Evolutionary conservation across 352 stramenopile species (phyloP), one percentile per base, ranked within the genome.

Genomic region (Phytophthora megakarya): DNA sequence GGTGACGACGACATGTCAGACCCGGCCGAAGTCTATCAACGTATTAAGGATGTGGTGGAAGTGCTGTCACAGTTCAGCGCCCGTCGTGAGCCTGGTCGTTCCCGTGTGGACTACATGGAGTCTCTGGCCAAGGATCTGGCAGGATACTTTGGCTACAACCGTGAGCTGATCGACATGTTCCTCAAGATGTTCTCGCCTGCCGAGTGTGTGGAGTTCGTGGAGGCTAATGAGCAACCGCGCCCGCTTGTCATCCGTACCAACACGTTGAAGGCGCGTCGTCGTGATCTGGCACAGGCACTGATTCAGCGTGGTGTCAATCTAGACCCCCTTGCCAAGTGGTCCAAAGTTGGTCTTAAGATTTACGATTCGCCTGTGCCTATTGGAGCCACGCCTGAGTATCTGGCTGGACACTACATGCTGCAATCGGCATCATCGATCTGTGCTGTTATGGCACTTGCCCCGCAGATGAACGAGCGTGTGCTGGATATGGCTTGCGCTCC

Each of bases 351-450:
- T 19, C 77, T 99, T 26, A 99, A 99, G 76, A 99, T 99, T 66
- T 98, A 98, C 73, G 97, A 99, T 73, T 98, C 89, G 65, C 90
- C 91, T 8, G 97, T 99, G 45, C 98, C 98, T 3, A 98, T 99
- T 75, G 98, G 98, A 54, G 98, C 98, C 2, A 99, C 98, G 50
- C 98, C 98, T 16, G 98, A 99, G 77, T 99, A 99, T 84, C 88
- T 99, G 33, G 96, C 96, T 1, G 98, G 98, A 13, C 97, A 99
- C 79, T 99, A 99, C 84, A 99, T 99, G 96, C 90, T 99, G 49
- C 96, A 99, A 72, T 98, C 94, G 60, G 97, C 98, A 6, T 98
- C 97, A 25, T 99, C 96, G 0, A 98, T 99, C 75, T 98, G 97
- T 73, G 96, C 98, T 4, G 97, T 99, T 11, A 97, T 99, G 84